Base-by-base conservation (phyloP, 208 protist genomes). In the Trypanosoma mega region DNA sequence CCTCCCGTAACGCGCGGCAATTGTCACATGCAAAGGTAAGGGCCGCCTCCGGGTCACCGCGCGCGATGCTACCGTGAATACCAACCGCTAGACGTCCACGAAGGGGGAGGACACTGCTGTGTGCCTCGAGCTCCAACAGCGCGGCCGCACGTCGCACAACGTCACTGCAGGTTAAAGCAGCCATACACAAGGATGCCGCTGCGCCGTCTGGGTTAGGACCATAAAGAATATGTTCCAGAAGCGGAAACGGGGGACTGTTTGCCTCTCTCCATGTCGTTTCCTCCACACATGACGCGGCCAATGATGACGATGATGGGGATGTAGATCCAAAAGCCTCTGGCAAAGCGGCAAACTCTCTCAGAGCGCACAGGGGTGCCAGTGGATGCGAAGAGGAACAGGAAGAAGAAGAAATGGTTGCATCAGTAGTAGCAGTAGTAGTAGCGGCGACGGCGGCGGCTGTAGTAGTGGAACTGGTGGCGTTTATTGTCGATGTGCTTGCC, bases 211-310 rank as follows among this genome's bases (percentile, higher is more conserved):
- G 65, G 33, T 82, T 64, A 20, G 56, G 49, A 45, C 52, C 66
- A 74, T 74, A 82, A n/a, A 92, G 57, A 11, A 64, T 27, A 26
- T 71, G 47, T 18, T 77, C 61, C 54, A 87, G 55, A 26, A n/a
- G n/a, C n/a, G n/a, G n/a, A n/a, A n/a, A n/a, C n/a, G n/a, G n/a
- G n/a, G n/a, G n/a, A n/a, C n/a, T n/a, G n/a, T n/a, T n/a, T n/a
- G n/a, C n/a, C n/a, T n/a, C n/a, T n/a, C n/a, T n/a, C n/a, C n/a
- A n/a, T n/a, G n/a, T n/a, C n/a, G n/a, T n/a, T n/a, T n/a, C n/a
- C n/a, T n/a, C n/a, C n/a, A n/a, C n/a, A n/a, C n/a, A n/a, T n/a
- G n/a, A n/a, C n/a, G n/a, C n/a, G n/a, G n/a, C n/a, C n/a, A n/a
- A n/a, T n/a, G n/a, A n/a, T n/a, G n/a, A n/a, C n/a, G n/a, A n/a